Conservation (phyloP, 2,329 filamentous ascomycete species). For the Epichloe elymi region DNA sequence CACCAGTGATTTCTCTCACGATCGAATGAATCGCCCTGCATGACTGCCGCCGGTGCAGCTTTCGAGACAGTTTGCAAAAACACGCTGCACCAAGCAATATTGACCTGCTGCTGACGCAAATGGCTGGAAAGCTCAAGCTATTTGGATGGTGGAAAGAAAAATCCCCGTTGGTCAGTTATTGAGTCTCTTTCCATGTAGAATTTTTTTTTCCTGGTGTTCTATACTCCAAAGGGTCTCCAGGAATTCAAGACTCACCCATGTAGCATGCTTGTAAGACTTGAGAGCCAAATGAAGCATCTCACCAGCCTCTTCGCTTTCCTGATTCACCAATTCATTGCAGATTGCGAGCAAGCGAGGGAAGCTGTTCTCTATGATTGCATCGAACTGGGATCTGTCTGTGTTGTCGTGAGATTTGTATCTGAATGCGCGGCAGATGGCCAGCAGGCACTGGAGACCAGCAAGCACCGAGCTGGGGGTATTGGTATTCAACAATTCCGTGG, state of each 20-base stretch:
- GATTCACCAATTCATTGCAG: slow-evolving; percentile 76
- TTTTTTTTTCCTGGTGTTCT: too few species aligned
- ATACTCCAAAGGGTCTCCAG: not conserved
- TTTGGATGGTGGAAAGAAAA: not conserved
- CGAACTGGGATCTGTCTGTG: slow-evolving; percentile 68
- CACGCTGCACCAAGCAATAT: slow-evolving; percentile 91
- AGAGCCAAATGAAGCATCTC: slow-evolving; percentile 93
- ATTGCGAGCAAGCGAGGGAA: slow-evolving; percentile 82
- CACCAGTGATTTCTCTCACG: slow-evolving; percentile 95
- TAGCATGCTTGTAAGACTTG: slow-evolving; percentile 96
- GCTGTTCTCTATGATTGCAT: slow-evolving; percentile 81
- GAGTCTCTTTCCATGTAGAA: too few species aligned
- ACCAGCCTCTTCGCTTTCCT: slow-evolving; percentile 85
- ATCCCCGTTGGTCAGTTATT: not conserved
- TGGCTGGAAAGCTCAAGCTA: slow-evolving; percentile 76
- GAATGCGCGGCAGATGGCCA: slow-evolving; percentile 92
- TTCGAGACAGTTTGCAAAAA: slow-evolving; percentile 88
- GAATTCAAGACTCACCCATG: slow-evolving; percentile 52
- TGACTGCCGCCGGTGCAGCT: slow-evolving; percentile 61
- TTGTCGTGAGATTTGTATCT: slow-evolving; percentile 77
- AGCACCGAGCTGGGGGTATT: slow-evolving; percentile 81
- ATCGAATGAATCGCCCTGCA: slow-evolving; percentile 75
- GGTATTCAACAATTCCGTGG: slow-evolving; percentile 73
- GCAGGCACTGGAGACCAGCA: slow-evolving; percentile 82
- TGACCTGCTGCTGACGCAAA: slow-evolving; percentile 67